Conservation (phyloP, 352 stramenopile genomes). For the Pythium folliculosum region DNA sequence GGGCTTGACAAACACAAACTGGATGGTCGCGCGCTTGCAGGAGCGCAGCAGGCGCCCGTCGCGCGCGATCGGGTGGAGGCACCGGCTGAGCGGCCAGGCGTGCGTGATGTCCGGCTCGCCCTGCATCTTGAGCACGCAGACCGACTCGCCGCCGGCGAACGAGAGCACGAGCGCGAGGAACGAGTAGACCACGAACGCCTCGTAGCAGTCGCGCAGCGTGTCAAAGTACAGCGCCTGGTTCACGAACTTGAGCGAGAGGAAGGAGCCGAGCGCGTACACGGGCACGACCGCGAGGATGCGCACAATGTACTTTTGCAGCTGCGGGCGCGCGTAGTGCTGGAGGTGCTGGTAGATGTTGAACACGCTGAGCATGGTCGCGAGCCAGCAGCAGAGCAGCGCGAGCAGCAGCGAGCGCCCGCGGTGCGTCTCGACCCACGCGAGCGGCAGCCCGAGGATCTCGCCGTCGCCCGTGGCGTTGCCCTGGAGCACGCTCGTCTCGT, state of each 20-base stretch:
- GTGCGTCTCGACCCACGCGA: constrained; percentile 77
- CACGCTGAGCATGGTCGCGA: constrained; percentile 62
- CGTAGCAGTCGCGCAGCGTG: constrained; percentile 90
- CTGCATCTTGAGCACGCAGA: constrained; percentile 89
- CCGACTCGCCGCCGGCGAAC: constrained; percentile 86
- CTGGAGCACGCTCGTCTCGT: constrained; percentile 65
- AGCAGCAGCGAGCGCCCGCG: constrained; percentile 53
- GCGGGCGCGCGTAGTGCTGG: constrained; percentile 78
- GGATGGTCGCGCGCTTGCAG: constrained; percentile 90
- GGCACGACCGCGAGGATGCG: constrained; percentile 88
- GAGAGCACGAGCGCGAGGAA: constrained; percentile 91
- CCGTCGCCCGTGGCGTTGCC: constrained; percentile 71
- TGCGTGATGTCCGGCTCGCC: constrained; percentile 78
- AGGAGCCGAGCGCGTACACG: constrained; percentile 84
- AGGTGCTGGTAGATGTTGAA: constrained; percentile 90
- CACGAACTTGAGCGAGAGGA: constrained; percentile 82
- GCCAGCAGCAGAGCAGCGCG: constrained; percentile 54
- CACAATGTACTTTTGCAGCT: constrained; percentile 88
- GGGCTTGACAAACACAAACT: constrained; percentile 93
- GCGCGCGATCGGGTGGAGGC: constrained; percentile 69
- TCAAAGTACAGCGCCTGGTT: constrained; percentile 85
- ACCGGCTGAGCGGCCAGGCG: constrained; percentile 79
- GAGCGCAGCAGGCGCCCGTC: constrained; percentile 82
- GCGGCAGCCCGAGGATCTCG: constrained; percentile 54
- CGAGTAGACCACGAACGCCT: constrained; percentile 93